Evolutionary conservation across 2,329 filamentous ascomycete species (phyloP), one percentile per base, ranked within the genome.

Genomic region (Nothomitra cinnamomea): DNA sequence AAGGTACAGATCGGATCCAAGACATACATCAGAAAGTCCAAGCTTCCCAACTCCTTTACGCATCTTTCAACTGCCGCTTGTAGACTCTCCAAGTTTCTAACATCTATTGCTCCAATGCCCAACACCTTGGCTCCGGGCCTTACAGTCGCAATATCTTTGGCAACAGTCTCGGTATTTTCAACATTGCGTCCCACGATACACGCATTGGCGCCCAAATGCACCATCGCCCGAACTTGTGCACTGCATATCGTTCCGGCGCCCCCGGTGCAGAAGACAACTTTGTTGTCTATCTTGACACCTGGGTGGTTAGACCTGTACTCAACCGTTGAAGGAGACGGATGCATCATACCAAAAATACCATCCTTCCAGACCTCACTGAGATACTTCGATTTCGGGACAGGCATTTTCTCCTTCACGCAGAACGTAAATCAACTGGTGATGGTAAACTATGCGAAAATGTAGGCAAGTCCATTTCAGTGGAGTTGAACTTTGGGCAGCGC

Each of bases 231-330:
- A 32, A 94, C 92, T 71, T 96, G 92, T 54, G 86, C 88, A 61
- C 85, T 92, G 72, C 92, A 95, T 63, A 98, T 96, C 24, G 85
- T 83, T 54, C 92, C 90, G 3, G 88, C 88, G 52, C 92, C 92
- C 55, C 92, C 92, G 2, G 92, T 98, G 63, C 94, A 94, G 69
- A 96, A 95, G 60, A 90, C 79, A 45, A 96, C 89, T 63, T 92
- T 90, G 65, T 83, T 81, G 58, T 83, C 87, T 94, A 61, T 12
- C 32, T 25, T 32, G 41, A 36, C n/a, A n/a, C n/a, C n/a, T 19
- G 24, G 35, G 8, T 32, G 12, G 2, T 43, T 47, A 51, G 28
- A 19, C n/a, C 24, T 15, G 21, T 13, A 52, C 21, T 43, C 17
- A 17, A 24, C 53, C 13, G 40, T 15, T 19, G 19, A 21, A 28